These are phyloP conservation scores for Allomyces macrogynus DNA, from an alignment of 192 early-diverging fungal species.

Conservation along the genomic window DNA sequence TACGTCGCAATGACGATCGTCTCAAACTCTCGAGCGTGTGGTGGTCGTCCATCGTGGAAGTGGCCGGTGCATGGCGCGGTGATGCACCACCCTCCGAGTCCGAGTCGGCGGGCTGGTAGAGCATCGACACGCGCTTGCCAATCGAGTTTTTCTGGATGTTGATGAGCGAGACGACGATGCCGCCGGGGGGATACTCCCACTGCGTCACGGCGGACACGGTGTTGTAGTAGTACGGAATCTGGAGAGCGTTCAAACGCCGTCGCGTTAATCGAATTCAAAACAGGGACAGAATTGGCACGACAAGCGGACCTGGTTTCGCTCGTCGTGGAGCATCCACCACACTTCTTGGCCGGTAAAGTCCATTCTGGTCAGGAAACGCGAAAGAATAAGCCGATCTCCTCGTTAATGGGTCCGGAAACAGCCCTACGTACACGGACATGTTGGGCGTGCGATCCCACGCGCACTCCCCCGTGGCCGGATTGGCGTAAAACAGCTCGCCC, in stretches of 20 bases:
- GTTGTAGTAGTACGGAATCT: slow-evolving; percentile 86
- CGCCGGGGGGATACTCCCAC: slow-evolving; percentile 62
- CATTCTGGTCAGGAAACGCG: not conserved
- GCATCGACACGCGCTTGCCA: slow-evolving; percentile 52
- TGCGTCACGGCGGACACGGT: slow-evolving; percentile 65
- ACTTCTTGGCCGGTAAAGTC: not conserved
- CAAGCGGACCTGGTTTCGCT: not conserved
- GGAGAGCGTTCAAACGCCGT: slow-evolving; percentile 10
- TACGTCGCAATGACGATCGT: no score
- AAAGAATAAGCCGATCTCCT: not conserved
- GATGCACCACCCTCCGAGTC: no score
- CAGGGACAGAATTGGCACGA: not conserved
- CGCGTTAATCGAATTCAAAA: slow-evolving; percentile 41
- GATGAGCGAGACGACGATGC: slow-evolving; percentile 29
- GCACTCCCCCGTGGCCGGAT: slow-evolving; percentile 54
- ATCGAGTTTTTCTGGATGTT: slow-evolving; percentile 44
- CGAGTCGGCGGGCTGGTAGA: not conserved
- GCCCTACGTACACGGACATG: not conserved
- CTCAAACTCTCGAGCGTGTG: no score
- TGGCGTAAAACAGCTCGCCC: not conserved
- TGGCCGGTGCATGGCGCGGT: no score
- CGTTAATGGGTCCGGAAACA: not conserved
- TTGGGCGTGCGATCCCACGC: slow-evolving; percentile 19
- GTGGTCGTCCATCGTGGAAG: no score
- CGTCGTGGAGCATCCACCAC: not conserved